Conservation (phyloP, 352 stramenopile species). For the Phytophthora pini region DNA sequence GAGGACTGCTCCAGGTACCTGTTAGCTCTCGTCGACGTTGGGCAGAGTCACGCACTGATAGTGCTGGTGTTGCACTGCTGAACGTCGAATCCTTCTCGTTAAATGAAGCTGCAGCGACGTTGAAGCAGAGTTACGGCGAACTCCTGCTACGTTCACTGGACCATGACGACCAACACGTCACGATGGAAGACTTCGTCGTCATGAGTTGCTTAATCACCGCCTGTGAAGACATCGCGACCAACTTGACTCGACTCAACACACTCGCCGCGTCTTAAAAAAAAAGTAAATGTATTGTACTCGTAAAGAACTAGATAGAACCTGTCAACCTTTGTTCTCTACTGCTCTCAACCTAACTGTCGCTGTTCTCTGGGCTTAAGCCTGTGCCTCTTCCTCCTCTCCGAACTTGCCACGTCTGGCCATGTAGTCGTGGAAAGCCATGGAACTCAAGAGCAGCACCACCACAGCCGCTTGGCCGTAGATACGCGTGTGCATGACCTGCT, state of each 20-base stretch:
- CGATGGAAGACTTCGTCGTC: conserved; percentile 70
- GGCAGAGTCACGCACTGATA: conserved; percentile 25
- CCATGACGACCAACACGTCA: conserved; percentile 35
- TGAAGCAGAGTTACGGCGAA: conserved; percentile 61
- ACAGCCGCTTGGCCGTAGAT: conserved; percentile 77
- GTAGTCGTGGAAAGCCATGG: conserved; percentile 84
- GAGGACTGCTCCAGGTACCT: neutral
- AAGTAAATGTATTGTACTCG: conserved; percentile 30
- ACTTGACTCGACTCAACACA: conserved; percentile 57
- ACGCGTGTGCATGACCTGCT: conserved; percentile 84
- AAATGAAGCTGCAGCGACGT: conserved; percentile 47
- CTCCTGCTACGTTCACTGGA: conserved; percentile 43
- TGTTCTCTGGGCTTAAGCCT: neutral
- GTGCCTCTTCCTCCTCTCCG: conserved; percentile 37
- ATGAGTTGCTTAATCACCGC: conserved; percentile 73
- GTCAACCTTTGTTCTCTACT: neutral
- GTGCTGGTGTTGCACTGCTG: conserved; percentile 39
- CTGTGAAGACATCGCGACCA: conserved; percentile 58
- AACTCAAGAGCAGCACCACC: conserved; percentile 65
- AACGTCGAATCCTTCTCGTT: conserved; percentile 70
- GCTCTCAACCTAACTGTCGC: conserved; percentile 7
- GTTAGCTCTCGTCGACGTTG: conserved; percentile 16
- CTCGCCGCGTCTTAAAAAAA: conserved; percentile 49
- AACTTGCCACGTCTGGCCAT: conserved; percentile 75
- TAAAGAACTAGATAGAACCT: neutral